These are phyloP conservation scores for Pestalotiopsis sp. DNA, from an alignment of 2,329 filamentous ascomycete species.

Conservation along the genomic window DNA sequence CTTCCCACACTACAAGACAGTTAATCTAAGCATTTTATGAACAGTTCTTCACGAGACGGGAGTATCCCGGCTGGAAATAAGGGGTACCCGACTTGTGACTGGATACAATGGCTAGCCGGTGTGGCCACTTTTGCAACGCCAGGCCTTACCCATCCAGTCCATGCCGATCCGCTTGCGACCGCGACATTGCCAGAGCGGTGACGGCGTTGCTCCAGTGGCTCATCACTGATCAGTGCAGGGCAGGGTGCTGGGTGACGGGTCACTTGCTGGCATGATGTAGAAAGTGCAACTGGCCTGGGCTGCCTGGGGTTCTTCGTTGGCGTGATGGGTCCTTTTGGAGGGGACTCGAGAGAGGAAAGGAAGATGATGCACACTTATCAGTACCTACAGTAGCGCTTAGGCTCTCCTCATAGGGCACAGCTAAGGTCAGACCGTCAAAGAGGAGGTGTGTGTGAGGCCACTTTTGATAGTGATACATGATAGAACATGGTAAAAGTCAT, in stretches of 20 bases:
- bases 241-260: too few species aligned
- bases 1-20: background rate
- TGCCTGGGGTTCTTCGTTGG: background rate
- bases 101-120: background rate
- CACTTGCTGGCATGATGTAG: too few species aligned
- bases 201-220: background rate
- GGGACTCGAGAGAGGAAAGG: background rate
- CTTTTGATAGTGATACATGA: too few species aligned
- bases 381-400: background rate
- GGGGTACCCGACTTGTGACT: background rate
- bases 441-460: too few species aligned
- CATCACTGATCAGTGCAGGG: background rate
- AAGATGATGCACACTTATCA: background rate
- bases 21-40: background rate
- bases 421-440: too few species aligned
- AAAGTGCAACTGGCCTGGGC: background rate
- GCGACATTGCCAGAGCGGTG: background rate
- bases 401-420: too few species aligned
- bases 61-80: background rate
- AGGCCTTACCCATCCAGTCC: background rate
- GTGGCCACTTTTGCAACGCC: background rate
- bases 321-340: background rate
- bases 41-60: background rate
- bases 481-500: too few species aligned
- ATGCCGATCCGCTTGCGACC: background rate